Base-by-base conservation (phyloP, 1,139 yeast species). In the Magnusiomyces clavatus region DNA sequence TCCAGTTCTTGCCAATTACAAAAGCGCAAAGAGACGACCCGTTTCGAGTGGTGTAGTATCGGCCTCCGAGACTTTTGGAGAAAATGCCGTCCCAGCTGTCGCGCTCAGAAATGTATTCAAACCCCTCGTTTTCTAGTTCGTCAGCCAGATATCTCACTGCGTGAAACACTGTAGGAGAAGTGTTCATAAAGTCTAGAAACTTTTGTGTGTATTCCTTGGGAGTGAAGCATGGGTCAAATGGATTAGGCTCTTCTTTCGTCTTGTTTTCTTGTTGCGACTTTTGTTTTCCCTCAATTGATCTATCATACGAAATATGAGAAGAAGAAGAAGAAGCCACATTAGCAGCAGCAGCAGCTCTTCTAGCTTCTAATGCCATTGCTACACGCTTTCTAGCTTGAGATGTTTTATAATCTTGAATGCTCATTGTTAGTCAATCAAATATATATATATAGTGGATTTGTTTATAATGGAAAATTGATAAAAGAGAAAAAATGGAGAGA, bases 141-240 rank as follows among this genome's bases (percentile, higher is more conserved):
- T 58, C 53, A 29, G 66, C 60, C 48, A 85, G 81, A 37, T 76
- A 75, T 52, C 78, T 76, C 10, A 88, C 90, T 2, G 90, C 96
- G 68, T 92, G 97, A 68, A 84, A 92, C 0, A 95, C 96, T 0
- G 97, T 87, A 42, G 97, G 97, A 2, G 95, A 82, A 2, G 76
- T 77, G 69, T 87, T 86, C 64, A 90, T 84, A 66, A 86, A 92
- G 57, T 82, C 80, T 56, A 90, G 75, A 66, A 90, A 89, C 54
- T 80, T 82, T 37, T 58, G 51, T 12, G 73, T 66, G 54, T 66
- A 62, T 36, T 61, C 48, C 14, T 48, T 48, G 12, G 56, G 56
- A 12, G 52, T 47, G 14, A 45, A 48, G 24, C 46, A 46, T 47
- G 56, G 53, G 48, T 50, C 51, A 50, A 39, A 45, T 11, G 55